A percentile compares a stretch with the other conserved stretches of the same genome.
Evolutionary conservation across 306 rosid genomes (phyloP).

Genomic region (Sechiopsis laciniata): DNA sequence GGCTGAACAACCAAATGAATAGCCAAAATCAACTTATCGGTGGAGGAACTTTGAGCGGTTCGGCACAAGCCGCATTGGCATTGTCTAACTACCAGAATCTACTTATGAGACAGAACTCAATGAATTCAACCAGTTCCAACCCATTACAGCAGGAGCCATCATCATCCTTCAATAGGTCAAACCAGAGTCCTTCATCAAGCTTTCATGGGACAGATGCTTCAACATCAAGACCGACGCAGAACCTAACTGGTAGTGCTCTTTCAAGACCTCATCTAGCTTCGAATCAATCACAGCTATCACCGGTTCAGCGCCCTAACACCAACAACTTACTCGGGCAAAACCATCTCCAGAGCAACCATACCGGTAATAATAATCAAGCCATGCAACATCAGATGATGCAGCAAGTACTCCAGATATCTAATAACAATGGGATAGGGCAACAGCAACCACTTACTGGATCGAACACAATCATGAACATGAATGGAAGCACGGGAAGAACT

Average conservation of each 20-base stretch:
- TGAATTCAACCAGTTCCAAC: constrained; percentile 60
- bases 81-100: constrained; percentile 64
- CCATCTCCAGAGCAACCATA: constrained; percentile 32
- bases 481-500: constrained; percentile 40
- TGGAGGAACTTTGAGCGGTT: constrained; percentile 64
- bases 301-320: constrained; percentile 38
- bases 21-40: constrained; percentile 49
- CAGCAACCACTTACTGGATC: constrained; percentile 48
- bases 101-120: constrained; percentile 65
- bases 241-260: constrained; percentile 48
- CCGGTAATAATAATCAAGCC: constrained; percentile 42
- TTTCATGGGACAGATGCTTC: constrained; percentile 53
- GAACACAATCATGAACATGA: constrained; percentile 28
- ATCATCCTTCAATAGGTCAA: constrained; percentile 59
- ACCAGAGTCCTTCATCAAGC: constrained; percentile 62
- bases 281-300: constrained; percentile 33
- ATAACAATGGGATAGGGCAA: constrained; percentile 42
- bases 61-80: constrained; percentile 73
- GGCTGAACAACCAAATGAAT: constrained; percentile 50
- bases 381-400: constrained; percentile 74
- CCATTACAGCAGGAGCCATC: constrained; percentile 66
- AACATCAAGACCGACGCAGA: constrained; percentile 63
- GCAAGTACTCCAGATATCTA: constrained; percentile 59
- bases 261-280: constrained; percentile 53
- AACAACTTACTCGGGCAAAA: constrained; percentile 48